Percentiles rank a stretch among this genome's conserved stretches.
Conservation (phyloP, 805 yeast genomes). For the Cyberlindnera subsufficiens region DNA sequence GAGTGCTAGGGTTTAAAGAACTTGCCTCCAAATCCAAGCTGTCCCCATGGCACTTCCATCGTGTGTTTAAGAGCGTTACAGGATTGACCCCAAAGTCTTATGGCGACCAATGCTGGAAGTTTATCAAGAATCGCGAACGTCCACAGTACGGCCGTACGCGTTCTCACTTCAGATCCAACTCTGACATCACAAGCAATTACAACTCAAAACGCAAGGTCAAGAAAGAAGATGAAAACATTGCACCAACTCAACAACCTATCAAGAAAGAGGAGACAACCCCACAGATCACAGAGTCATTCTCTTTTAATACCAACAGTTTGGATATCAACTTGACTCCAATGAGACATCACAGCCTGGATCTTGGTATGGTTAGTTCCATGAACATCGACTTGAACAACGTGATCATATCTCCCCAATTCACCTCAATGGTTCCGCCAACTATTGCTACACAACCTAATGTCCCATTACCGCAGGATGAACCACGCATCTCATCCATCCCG, state of each 20-base stretch:
- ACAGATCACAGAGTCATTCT: slow-evolving; percentile 1
- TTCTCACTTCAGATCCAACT: slow-evolving; percentile 19
- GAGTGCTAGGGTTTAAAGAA: slow-evolving; percentile 79
- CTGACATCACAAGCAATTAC: slow-evolving; percentile 16
- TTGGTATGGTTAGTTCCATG: slow-evolving; percentile 12
- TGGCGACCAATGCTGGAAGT: slow-evolving; percentile 77
- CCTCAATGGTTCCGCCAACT: not conserved
- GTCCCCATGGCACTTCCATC: slow-evolving; percentile 90
- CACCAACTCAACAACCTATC: slow-evolving; percentile 1
- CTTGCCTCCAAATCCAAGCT: slow-evolving; percentile 78
- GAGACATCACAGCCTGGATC: slow-evolving; percentile 23
- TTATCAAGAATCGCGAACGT: slow-evolving; percentile 32
- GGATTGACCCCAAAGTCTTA: slow-evolving; percentile 86
- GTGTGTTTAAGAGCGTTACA: slow-evolving; percentile 81
- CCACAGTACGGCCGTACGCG: slow-evolving; percentile 16
- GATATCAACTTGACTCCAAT: slow-evolving; percentile 19
- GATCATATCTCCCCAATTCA: not conserved
- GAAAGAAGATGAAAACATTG: not conserved
- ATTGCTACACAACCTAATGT: too few species aligned
- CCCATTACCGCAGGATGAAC: too few species aligned
- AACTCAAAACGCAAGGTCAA: slow-evolving; percentile 5
- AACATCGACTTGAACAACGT: not conserved
- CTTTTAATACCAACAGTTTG: slow-evolving; percentile 15
- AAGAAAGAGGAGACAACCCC: not conserved
- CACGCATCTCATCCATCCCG: not conserved